These are phyloP conservation scores for Linanthus parryae DNA, from an alignment of 148 eudicot species.

Conservation along the genomic window DNA sequence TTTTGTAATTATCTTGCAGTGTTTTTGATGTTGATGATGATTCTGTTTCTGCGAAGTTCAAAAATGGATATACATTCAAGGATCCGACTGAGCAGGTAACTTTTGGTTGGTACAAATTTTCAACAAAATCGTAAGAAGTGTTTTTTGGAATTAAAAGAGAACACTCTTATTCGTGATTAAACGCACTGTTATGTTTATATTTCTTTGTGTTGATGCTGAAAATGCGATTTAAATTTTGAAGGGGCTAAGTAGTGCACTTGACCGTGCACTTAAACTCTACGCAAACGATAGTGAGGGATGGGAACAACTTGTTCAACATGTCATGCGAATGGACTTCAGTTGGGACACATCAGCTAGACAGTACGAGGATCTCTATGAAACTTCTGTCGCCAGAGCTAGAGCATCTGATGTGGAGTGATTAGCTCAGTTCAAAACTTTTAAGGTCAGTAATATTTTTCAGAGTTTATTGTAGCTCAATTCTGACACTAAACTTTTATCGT, in stretches of 20 bases:
- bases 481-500: not conserved
- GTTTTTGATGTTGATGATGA: conserved; percentile 90
- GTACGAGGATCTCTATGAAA: conserved; percentile 76
- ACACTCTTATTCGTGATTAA: not conserved
- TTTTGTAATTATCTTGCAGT: conserved; percentile 28
- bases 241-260: conserved; percentile 73
- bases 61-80: conserved; percentile 81
- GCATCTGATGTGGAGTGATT: too few species aligned
- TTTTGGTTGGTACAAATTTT: not conserved
- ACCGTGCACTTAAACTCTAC: conserved; percentile 63
- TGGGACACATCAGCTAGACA: conserved; percentile 80
- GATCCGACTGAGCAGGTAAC: conserved; percentile 83
- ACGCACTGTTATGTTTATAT: not conserved
- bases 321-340: conserved; percentile 78
- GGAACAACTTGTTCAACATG: conserved; percentile 77
- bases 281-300: conserved; percentile 44
- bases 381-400: conserved; percentile 65
- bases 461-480: conserved; percentile 1
- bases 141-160: not conserved
- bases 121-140: not conserved
- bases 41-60: conserved; percentile 55
- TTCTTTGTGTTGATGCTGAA: not conserved
- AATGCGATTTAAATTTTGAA: conserved; percentile 15
- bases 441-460: too few species aligned
- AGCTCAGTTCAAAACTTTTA: too few species aligned